Evolutionary conservation across 768 basidiomycete species (phyloP), one percentile per base, ranked within the genome.

Genomic region (Boletellus sp.): DNA sequence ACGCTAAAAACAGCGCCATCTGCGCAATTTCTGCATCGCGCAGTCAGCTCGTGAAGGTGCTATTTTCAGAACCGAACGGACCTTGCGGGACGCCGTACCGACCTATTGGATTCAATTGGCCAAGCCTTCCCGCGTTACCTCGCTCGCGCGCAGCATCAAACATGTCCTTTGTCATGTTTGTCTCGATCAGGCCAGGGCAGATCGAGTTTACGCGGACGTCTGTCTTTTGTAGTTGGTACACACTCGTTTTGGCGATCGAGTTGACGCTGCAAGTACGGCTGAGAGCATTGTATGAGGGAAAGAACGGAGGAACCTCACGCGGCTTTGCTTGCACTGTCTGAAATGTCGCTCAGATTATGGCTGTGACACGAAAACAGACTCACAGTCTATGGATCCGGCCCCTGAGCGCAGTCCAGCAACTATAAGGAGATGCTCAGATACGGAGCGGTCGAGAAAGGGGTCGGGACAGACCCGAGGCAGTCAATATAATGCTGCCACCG

Each of bases 121-220:
- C 94, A 44, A 97, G 78, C 71, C 86, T 92, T 45, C 72, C 70
- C 17, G 70, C 76, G n/a, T 74, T 87, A 9, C 94, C 94, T 22
- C 84, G 78, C 50, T 80, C 66, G 20, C 87, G 81, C 24, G 94
- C 94, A 42, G 77, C 77, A 23, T 87, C 81, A 60, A 97, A 97
- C 28, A 85, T 77, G n/a, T 57, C 62, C 42, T 69, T 72, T 3
- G 94, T 94, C 91, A 97, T 96, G 43, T 85, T 88, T 9, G 94
- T 97, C 72, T 95, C 89, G 61, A 96, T 92, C 50, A 96, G 70
- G 13, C 93, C 94, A 6, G 94, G 94, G 62, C 92, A 94, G 57
- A 96, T 83, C 38, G 85, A 75, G 67, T 93, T 95, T 54, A 96
- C 85, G 38, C 94, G 87, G 56, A 97, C 78, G 67, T 92, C 87